Percentiles rank a stretch among this genome's conserved stretches.
Evolutionary conservation across 2,329 filamentous ascomycete genomes (phyloP).

Genomic region (Tolypocladium nubicola): DNA sequence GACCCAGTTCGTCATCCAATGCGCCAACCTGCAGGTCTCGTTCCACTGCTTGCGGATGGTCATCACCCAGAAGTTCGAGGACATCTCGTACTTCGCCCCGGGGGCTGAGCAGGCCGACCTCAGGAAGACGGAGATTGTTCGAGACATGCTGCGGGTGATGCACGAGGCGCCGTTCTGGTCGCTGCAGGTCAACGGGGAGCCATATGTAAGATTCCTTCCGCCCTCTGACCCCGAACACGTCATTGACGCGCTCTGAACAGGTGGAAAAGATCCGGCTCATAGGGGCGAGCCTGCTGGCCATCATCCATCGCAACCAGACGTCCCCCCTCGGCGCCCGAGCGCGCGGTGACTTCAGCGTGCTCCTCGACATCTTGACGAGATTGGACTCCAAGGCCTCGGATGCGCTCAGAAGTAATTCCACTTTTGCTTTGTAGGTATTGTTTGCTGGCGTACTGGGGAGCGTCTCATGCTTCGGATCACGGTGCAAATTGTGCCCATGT

Average conservation of each 20-base stretch:
- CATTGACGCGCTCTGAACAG: slow-evolving; percentile 7
- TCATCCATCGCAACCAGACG: slow-evolving; percentile 25
- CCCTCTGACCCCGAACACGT: not conserved
- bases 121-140: slow-evolving; percentile 30
- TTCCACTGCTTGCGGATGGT: slow-evolving; percentile 31
- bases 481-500: no score
- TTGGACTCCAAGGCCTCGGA: slow-evolving; percentile 33
- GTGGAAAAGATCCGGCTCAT: slow-evolving; percentile 29
- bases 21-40: slow-evolving; percentile 28
- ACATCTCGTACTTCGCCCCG: slow-evolving; percentile 17
- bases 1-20: slow-evolving; percentile 26
- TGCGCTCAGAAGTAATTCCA: slow-evolving; percentile 21
- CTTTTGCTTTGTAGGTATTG: slow-evolving; percentile 2
- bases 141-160: slow-evolving; percentile 29
- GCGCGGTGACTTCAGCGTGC: slow-evolving; percentile 24
- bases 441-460: not conserved
- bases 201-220: slow-evolving; percentile 18
- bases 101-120: slow-evolving; percentile 20
- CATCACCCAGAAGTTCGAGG: slow-evolving; percentile 25
- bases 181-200: slow-evolving; percentile 27
- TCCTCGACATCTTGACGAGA: slow-evolving; percentile 28
- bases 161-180: slow-evolving; percentile 30
- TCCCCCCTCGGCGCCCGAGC: slow-evolving; percentile 26
- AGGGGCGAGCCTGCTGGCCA: slow-evolving; percentile 25
- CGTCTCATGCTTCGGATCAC: not conserved